Conservation (phyloP, 345 rosid genomes). For the Acer saccharum region DNA sequence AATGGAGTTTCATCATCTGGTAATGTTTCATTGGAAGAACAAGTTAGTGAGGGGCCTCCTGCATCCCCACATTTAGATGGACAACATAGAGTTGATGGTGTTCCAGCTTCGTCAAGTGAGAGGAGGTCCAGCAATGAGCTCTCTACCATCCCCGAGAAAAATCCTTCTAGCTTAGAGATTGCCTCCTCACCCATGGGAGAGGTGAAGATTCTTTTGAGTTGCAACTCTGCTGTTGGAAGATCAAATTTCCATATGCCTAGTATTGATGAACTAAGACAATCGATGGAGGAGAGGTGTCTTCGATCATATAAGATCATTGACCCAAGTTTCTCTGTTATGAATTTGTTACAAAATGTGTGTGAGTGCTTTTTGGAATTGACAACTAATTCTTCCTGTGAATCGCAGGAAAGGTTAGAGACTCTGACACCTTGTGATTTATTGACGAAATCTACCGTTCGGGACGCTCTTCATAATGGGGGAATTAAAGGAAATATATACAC, state of each 20-base stretch:
- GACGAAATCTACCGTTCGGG: slow-evolving; percentile 48
- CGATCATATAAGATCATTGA: slow-evolving; percentile 73
- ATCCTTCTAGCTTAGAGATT: slow-evolving; percentile 53
- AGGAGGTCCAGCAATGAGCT: slow-evolving; percentile 21
- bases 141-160: slow-evolving; percentile 31
- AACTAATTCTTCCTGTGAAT: slow-evolving; percentile 52
- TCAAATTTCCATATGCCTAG: slow-evolving; percentile 60
- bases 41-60: slow-evolving; percentile 32
- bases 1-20: slow-evolving; percentile 28
- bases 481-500: slow-evolving; percentile 14
- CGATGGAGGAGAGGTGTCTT: slow-evolving; percentile 77
- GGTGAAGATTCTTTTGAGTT: slow-evolving; percentile 80
- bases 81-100: slow-evolving; percentile 25
- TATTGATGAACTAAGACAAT: slow-evolving; percentile 66
- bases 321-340: slow-evolving; percentile 65
- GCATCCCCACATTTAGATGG: slow-evolving; percentile 26
- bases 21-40: slow-evolving; percentile 26
- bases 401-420: slow-evolving; percentile 52
- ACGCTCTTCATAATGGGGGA: slow-evolving; percentile 26
- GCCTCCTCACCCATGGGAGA: slow-evolving; percentile 80
- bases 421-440: slow-evolving; percentile 41
- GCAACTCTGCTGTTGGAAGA: slow-evolving; percentile 57
- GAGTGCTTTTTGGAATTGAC: slow-evolving; percentile 73
- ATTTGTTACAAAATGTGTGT: slow-evolving; percentile 79
- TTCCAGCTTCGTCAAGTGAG: slow-evolving; percentile 27